Evolutionary conservation across 108 stramenopile species (phyloP).

Genomic region (Nitzschia inconspicua): DNA sequence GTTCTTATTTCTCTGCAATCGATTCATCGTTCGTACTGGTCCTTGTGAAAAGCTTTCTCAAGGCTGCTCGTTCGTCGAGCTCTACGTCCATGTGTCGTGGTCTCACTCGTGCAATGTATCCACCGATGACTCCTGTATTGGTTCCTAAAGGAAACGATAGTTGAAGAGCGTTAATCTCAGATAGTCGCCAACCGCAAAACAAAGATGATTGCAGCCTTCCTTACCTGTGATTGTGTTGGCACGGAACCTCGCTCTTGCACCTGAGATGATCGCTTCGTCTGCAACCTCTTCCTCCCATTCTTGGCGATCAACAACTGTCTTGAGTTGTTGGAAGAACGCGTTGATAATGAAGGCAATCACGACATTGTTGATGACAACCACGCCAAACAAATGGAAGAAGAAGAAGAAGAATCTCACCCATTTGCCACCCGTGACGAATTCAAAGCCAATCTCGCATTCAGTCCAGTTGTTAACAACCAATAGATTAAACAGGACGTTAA

Average conservation of each 20-base stretch:
- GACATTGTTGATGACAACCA: conserved; percentile 73
- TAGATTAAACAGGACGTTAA: conserved; percentile 80
- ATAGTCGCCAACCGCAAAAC: too few relatives aligned
- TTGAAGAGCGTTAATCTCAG: too few relatives aligned
- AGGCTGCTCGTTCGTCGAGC: conserved; percentile 23
- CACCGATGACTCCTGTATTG: conserved; percentile 37
- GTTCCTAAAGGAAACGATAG: too few relatives aligned
- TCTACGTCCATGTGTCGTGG: conserved; percentile 22
- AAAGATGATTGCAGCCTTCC: too few relatives aligned
- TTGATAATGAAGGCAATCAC: conserved; percentile 78
- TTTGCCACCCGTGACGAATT: conserved; percentile 23
- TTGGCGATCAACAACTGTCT: conserved; percentile 18
- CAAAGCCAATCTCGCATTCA: conserved; percentile 44
- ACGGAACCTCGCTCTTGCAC: conserved; percentile 43
- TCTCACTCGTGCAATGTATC: conserved; percentile 31
- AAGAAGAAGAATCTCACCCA: conserved; percentile 68
- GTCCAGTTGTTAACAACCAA: conserved; percentile 86
- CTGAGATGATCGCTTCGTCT: conserved; percentile 51
- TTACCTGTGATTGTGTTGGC: conserved; percentile 50
- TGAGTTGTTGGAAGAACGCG: conserved; percentile 59
- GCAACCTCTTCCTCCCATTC: conserved; percentile 30
- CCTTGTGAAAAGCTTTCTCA: conserved; percentile 30
- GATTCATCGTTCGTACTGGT: conserved; percentile 11
- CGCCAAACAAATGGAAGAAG: conserved; percentile 65
- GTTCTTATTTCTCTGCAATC: too few relatives aligned